Evolutionary conservation across 768 basidiomycete genomes (phyloP), one percentile per base, ranked within the genome.

Genomic region (Psilocybe cyanescens): DNA sequence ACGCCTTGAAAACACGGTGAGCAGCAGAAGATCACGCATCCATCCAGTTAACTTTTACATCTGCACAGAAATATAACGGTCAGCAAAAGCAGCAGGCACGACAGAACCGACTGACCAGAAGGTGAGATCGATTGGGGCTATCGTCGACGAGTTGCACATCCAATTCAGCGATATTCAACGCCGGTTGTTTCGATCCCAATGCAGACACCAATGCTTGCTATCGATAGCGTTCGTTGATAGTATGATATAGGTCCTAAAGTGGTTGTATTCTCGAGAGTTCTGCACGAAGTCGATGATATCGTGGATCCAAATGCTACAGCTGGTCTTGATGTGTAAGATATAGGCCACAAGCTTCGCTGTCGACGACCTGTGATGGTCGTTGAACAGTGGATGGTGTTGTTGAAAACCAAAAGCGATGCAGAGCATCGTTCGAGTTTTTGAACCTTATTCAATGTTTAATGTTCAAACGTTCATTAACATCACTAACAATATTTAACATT

Each of bases 111-210:
- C 24, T 24, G 24, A 24, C 24, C 2, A 24, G 24, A 24, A 24
- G 24, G 24, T 24, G 24, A 2, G 24, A 24, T 24, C 24, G 24
- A 24, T 24, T 24, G 24, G 24, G 24, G 24, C 24, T 24, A 24
- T 24, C 24, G 24, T 24, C 24, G 24, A 24, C 24, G 24, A 2
- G 24, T 24, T 24, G 24, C 24, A 24, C 24, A 24, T 81, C 78
- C 49, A 91, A 77, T 4, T 64, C 65, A n/a, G 61, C 50, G 17
- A 64, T 61, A 28, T 57, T 61, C 19, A 51, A 19, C 19, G 24
- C 24, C 55, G 58, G 44, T 35, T 55, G n/a, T 56, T 46, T 53
- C 8, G 56, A 61, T 30, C 17, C 24, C 8, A 51, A 54, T 9
- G 37, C 9, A 39, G 35, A 35, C 14, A 41, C 39, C 31, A 52